A percentile compares a stretch with the other conserved stretches of the same genome.
These are phyloP conservation scores for Hirsutella thompsonii DNA, from an alignment of 2,329 filamentous ascomycete genomes.

Conservation along the genomic window DNA sequence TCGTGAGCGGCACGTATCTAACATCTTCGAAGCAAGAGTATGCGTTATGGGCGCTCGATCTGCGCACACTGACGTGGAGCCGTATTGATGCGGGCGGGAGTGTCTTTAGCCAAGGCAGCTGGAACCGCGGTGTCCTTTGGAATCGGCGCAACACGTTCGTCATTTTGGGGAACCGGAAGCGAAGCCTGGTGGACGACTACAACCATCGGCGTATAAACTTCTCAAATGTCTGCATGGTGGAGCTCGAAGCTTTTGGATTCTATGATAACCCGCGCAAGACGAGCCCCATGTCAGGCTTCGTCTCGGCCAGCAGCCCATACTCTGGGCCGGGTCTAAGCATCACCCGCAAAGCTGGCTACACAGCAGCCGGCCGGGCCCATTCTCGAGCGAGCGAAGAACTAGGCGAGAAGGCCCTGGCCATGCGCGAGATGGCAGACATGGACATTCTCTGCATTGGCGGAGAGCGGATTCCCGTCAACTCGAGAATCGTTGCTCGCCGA, in stretches of 20 bases:
- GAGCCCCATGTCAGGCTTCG: constrained; percentile 67
- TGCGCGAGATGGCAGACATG: constrained; percentile 91
- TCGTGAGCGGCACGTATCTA: constrained; percentile 92
- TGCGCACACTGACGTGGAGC: constrained; percentile 82
- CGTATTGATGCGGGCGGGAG: constrained; percentile 90
- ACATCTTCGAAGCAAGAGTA: constrained; percentile 98
- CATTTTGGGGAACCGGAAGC: constrained; percentile 83
- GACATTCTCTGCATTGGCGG: constrained; percentile 86
- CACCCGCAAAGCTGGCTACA: constrained; percentile 47
- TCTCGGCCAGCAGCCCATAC: constrained; percentile 66
- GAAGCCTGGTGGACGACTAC: constrained; percentile 93
- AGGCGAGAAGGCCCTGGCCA: constrained; percentile 63
- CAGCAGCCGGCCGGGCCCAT: constrained; percentile 63
- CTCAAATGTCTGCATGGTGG: constrained; percentile 90
- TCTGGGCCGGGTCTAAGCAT: constrained; percentile 42
- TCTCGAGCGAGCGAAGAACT: constrained; percentile 73
- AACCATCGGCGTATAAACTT: constrained; percentile 98
- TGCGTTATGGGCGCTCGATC: constrained; percentile 86
- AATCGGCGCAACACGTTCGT: constrained; percentile 89
- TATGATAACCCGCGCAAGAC: constrained; percentile 87
- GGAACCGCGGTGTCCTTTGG: constrained; percentile 94
- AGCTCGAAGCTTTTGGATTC: constrained; percentile 91
- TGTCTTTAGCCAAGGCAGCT: constrained; percentile 93
- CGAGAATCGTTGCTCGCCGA: constrained; percentile 69
- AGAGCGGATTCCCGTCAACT: constrained; percentile 88